Base-by-base conservation (phyloP, 345 rosid genomes). In the Eucalyptus curtisii region DNA sequence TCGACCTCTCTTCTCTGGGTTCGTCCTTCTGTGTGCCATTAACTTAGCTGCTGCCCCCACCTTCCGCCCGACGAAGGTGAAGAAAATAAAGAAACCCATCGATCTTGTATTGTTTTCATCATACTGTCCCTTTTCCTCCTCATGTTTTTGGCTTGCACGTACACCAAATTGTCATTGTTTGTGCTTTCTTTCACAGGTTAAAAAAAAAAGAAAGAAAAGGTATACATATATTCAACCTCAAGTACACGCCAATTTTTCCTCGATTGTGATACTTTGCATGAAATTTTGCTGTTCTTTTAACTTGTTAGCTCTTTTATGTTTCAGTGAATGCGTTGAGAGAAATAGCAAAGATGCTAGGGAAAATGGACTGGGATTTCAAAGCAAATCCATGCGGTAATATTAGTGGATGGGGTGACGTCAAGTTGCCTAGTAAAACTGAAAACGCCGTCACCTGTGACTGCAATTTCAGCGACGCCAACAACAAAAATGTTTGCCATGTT, bases 211-310 rank as follows among this genome's bases (percentile, higher is more conserved):
- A 49, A 49, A 49, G 15, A 50, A 3, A 50, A 3, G 8, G 4
- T 50, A 3, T 50, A 50, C 53, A 50, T 50, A 50, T 17, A 50
- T 50, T 50, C 2, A 17, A 50, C 8, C 55, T 50, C 22, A 50
- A 50, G 53, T 50, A 3, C 55, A 50, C 55, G 55, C 55, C 0
- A 50, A 0, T 50, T 17, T 50, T 0, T 0, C 22, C 9, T 50
- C 22, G 55, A 0, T 50, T 50, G 22, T 50, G 22, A 0, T 17
- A 17, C 0, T 50, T 0, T 17, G 55, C 55, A 50, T 17, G 1
- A 50, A 0, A 7, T 50, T 16, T 50, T 16, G 20, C 55, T 17
- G 22, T 50, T 50, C 9, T 0, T 50, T 50, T 50, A 0, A 50
- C 55, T 13, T 59, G 55, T 50, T 7, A 0, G 22, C 22, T 50